Percentiles rank a stretch among this genome's conserved stretches.
These are phyloP conservation scores for Spiromastix sp. DNA, from an alignment of 2,329 filamentous ascomycete genomes.

Conservation along the genomic window DNA sequence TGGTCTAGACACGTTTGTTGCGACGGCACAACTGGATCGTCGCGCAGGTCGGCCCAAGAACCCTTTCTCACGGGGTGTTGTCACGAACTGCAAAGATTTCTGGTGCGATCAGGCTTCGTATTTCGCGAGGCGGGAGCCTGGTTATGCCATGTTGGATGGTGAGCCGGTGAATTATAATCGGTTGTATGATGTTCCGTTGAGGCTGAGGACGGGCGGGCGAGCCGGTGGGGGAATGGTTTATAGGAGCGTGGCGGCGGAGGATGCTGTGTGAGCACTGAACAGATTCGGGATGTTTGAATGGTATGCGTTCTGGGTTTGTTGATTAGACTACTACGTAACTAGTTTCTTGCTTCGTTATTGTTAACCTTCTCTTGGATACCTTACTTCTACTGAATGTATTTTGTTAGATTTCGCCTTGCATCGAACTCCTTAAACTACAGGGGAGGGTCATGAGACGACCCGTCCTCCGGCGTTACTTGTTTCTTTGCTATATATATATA, in stretches of 20 bases:
- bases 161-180: conserved; percentile 73
- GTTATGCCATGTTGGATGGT: conserved; percentile 66
- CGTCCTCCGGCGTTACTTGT: too few relatives aligned
- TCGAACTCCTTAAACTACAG: too few relatives aligned
- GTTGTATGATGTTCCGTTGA: conserved; percentile 74
- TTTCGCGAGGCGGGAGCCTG: conserved; percentile 64
- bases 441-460: too few relatives aligned
- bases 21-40: conserved; percentile 59
- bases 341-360: too few relatives aligned
- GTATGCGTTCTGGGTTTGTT: too few relatives aligned
- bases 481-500: too few relatives aligned
- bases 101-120: conserved; percentile 84
- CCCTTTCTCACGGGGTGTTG: conserved; percentile 70
- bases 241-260: conserved; percentile 46
- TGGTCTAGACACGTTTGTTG: conserved; percentile 86
- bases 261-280: too few relatives aligned
- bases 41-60: conserved; percentile 52
- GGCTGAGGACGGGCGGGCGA: conserved; percentile 46
- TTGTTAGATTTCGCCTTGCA: too few relatives aligned
- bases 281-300: too few relatives aligned
- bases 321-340: too few relatives aligned
- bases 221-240: conserved; percentile 36
- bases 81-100: conserved; percentile 93
- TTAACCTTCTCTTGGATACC: too few relatives aligned
- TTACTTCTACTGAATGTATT: too few relatives aligned